phyloP scores from a whole-genome alignment of 2,329 filamentous ascomycete genomes.

The Botryotinia convoluta region DNA sequence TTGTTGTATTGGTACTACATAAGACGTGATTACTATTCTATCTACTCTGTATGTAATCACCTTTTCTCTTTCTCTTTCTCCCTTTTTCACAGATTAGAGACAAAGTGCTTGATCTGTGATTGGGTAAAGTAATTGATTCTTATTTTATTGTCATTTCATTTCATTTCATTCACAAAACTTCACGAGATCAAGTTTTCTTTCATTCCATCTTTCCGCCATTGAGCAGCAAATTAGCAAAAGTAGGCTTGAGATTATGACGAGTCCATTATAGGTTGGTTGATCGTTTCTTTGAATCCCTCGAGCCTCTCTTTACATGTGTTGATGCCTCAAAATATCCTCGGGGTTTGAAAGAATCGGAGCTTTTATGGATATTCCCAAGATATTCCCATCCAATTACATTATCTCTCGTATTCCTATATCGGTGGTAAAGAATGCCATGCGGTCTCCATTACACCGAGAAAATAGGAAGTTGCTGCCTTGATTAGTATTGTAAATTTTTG shows the following conservation, averaged over 20 bases:
- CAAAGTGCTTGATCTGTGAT: no score
- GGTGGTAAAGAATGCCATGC: not conserved
- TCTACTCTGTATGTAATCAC: not conserved
- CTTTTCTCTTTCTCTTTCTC: not conserved
- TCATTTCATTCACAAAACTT: not conserved
- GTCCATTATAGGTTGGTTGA: not conserved
- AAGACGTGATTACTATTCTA: not conserved
- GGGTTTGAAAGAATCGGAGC: not conserved
- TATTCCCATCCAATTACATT: not conserved
- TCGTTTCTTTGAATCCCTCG: not conserved
- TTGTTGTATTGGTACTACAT: not conserved
- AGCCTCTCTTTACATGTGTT: not conserved
- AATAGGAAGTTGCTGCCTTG: not conserved
- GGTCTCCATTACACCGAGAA: conserved; percentile 1
- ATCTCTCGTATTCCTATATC: not conserved
- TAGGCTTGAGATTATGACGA: not conserved
- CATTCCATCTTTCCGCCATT: not conserved
- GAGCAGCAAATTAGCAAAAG: not conserved
- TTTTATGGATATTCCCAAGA: not conserved
- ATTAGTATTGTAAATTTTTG: not conserved
- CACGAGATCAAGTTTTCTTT: not conserved
- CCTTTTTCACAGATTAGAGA: not conserved
- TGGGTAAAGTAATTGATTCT: not conserved
- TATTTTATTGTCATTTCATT: not conserved
- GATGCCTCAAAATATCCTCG: not conserved